Evolutionary conservation across 2,329 filamentous ascomycete species (phyloP).

Genomic region (Aspergillus brasiliensis): DNA sequence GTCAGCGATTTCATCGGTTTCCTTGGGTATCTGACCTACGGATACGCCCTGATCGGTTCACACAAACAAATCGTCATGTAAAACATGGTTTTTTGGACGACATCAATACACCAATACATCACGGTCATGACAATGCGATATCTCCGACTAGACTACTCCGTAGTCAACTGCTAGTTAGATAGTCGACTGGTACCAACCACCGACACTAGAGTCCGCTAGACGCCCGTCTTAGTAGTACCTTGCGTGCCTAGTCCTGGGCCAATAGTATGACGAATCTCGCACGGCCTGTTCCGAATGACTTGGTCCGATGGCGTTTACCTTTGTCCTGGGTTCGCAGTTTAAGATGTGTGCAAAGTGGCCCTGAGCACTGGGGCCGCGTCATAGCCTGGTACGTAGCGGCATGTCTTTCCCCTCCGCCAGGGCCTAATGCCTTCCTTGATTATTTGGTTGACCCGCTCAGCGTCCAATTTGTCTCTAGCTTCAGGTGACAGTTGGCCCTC

Average conservation of each 20-base stretch:
- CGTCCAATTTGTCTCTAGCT: not conserved
- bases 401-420: not conserved
- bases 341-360: not conserved
- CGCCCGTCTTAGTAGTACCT: constrained; percentile 2
- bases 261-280: constrained; percentile 2
- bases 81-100: no score
- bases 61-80: no score
- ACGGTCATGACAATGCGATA: no score
- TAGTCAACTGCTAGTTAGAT: no score
- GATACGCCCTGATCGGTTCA: not conserved
- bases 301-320: not conserved
- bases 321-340: not conserved
- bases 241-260: not conserved
- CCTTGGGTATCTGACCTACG: not conserved
- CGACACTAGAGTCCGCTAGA: not conserved
- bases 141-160: no score
- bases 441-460: not conserved
- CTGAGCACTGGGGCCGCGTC: constrained; percentile 6
- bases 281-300: not conserved
- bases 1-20: not conserved
- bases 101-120: no score
- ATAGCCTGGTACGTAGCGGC: not conserved
- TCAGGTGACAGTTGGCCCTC: constrained; percentile 2
- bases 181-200: not conserved
- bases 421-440: not conserved